phyloP scores from a whole-genome alignment of 2,329 filamentous ascomycete genomes.

The Calonectria leucothoes region DNA sequence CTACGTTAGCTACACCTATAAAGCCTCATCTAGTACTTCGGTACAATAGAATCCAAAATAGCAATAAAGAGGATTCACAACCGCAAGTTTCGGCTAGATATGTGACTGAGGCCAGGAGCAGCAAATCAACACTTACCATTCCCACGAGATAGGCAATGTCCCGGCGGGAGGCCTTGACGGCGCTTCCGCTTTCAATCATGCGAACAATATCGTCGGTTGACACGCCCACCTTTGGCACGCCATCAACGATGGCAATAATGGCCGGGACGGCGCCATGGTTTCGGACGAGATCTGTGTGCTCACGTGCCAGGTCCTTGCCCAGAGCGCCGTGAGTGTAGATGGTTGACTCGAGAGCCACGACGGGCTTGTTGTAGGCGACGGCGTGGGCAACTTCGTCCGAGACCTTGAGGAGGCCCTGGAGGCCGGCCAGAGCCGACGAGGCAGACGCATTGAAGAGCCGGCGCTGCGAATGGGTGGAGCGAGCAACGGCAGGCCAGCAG shows the following conservation, averaged over 20 bases:
- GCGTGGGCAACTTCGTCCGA: constrained; percentile 88
- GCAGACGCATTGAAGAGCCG: constrained; percentile 35
- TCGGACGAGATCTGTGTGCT: constrained; percentile 87
- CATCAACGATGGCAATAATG: constrained; percentile 88
- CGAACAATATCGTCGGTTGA: constrained; percentile 76
- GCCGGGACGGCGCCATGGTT: constrained; percentile 86
- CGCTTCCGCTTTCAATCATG: constrained; percentile 75
- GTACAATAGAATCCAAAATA: no score
- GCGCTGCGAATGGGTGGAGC: constrained; percentile 28
- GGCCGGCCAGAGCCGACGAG: constrained; percentile 37
- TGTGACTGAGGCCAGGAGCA: background rate
- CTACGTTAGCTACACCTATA: constrained; percentile 19
- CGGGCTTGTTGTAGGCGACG: constrained; percentile 77
- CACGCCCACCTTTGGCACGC: constrained; percentile 85
- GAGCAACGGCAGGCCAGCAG: constrained; percentile 28
- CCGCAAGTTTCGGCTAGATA: background rate
- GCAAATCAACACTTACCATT: constrained; percentile 66
- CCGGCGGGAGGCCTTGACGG: constrained; percentile 86
- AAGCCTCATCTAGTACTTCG: no score
- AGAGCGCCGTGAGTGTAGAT: constrained; percentile 97
- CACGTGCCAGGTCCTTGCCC: constrained; percentile 76
- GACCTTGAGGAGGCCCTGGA: constrained; percentile 69
- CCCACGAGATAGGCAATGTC: constrained; percentile 88
- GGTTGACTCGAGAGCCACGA: constrained; percentile 94
- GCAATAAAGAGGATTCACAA: no score